A percentile compares a stretch with the other conserved stretches of the same genome.
phyloP scores from a whole-genome alignment of 2,329 filamentous ascomycete genomes.

The Fusarium buharicum region DNA sequence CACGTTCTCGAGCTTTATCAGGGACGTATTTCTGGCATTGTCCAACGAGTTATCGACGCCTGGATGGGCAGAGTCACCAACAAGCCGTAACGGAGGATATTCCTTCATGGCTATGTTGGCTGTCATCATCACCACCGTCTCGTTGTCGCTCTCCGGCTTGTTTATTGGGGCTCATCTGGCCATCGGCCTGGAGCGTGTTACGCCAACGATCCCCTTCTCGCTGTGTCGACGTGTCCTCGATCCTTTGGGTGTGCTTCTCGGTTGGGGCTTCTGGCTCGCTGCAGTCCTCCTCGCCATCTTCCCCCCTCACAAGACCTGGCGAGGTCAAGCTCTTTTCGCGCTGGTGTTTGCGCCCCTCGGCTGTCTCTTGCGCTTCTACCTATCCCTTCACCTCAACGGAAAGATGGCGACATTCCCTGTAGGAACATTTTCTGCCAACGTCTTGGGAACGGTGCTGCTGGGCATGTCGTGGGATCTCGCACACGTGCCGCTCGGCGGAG shows the following conservation, averaged over 20 bases:
- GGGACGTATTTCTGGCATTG: conserved; percentile 81
- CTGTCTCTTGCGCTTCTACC: conserved; percentile 79
- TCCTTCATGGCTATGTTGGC: conserved; percentile 84
- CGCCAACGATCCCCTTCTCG: conserved; percentile 68
- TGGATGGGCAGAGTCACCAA: conserved; percentile 51
- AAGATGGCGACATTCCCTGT: conserved; percentile 76
- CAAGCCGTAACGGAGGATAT: conserved; percentile 74
- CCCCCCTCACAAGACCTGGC: conserved; percentile 79
- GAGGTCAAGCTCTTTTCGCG: conserved; percentile 78
- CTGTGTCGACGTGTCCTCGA: conserved; percentile 72
- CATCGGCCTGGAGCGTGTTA: conserved; percentile 65
- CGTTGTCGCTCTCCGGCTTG: conserved; percentile 75
- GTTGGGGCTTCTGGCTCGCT: conserved; percentile 79
- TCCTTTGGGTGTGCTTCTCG: conserved; percentile 70
- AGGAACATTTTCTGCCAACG: conserved; percentile 86
- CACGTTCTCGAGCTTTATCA: conserved; percentile 86
- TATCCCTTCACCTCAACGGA: conserved; percentile 76
- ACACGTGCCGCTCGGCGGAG: conserved; percentile 67
- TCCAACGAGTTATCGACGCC: conserved; percentile 72
- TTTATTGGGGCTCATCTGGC: conserved; percentile 81
- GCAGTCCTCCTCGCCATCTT: conserved; percentile 77
- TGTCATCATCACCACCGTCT: conserved; percentile 77
- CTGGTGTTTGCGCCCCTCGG: conserved; percentile 86
- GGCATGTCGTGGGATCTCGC: conserved; percentile 84
- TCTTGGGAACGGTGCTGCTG: conserved; percentile 78